These are phyloP conservation scores for Entomophthora muscae DNA, from an alignment of 371 early-diverging fungal genomes.

Conservation along the genomic window DNA sequence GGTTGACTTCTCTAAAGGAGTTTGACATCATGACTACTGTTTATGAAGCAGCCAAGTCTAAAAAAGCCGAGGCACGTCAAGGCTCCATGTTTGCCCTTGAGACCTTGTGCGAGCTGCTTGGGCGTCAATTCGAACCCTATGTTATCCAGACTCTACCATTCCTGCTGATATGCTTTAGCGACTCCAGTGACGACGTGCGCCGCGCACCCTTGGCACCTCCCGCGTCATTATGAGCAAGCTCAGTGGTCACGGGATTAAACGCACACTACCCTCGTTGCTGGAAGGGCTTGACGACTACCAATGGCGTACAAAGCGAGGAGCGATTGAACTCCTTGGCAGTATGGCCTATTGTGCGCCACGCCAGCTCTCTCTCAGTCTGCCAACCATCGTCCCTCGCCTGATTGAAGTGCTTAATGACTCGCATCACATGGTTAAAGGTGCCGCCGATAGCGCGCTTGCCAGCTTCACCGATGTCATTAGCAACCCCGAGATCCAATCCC, in stretches of 20 bases:
- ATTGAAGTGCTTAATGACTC: slow-evolving; percentile 84
- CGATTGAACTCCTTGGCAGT: slow-evolving; percentile 80
- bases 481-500: slow-evolving; percentile 87
- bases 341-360: slow-evolving; percentile 96
- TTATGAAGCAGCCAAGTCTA: slow-evolving; percentile 68
- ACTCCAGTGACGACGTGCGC: slow-evolving; percentile 68
- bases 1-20: slow-evolving; percentile 71
- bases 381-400: slow-evolving; percentile 80
- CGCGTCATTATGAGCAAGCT: slow-evolving; percentile 93
- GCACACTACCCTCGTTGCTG: slow-evolving; percentile 78
- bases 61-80: slow-evolving; percentile 52
- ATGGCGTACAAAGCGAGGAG: slow-evolving; percentile 93
- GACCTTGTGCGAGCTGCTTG: slow-evolving; percentile 62
- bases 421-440: slow-evolving; percentile 79
- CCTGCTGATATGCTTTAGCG: slow-evolving; percentile 76
- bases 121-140: slow-evolving; percentile 94
- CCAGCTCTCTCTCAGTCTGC: slow-evolving; percentile 76
- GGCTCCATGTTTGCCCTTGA: slow-evolving; percentile 91
- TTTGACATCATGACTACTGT: slow-evolving; percentile 61
- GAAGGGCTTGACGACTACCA: slow-evolving; percentile 70
- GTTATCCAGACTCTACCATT: slow-evolving; percentile 81
- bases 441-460: slow-evolving; percentile 71
- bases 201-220: slow-evolving; percentile 82
- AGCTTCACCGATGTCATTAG: slow-evolving; percentile 86
- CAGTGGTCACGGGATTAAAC: slow-evolving; percentile 88